Conservation (phyloP, 2,329 filamentous ascomycete species). For the Onygena corvina region DNA sequence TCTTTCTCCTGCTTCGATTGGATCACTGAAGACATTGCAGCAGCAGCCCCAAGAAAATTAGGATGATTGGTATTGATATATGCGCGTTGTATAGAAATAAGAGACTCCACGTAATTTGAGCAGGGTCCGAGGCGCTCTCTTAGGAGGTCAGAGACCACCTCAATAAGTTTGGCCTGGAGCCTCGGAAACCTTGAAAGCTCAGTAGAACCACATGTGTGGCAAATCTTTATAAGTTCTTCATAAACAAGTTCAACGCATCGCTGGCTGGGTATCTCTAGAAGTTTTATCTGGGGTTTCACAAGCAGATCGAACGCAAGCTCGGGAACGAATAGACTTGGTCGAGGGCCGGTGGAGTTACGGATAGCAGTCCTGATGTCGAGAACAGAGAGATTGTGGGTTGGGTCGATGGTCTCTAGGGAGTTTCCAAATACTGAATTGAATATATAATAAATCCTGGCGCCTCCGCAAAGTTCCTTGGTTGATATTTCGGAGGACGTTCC, state of each 20-base stretch:
- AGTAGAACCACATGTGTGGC: conserved; percentile 92
- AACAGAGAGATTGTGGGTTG: conserved; percentile 85
- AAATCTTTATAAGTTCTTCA: conserved; percentile 98
- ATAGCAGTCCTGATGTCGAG: conserved; percentile 95
- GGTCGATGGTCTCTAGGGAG: conserved; percentile 89
- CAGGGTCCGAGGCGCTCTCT: conserved; percentile 83
- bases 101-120: conserved; percentile 83
- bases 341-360: conserved; percentile 89
- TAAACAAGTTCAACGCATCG: conserved; percentile 96
- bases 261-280: conserved; percentile 87
- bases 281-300: conserved; percentile 96
- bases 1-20: conserved; percentile 90
- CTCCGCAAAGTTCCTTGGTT: conserved; percentile 91
- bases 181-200: conserved; percentile 86
- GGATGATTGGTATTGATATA: conserved; percentile 99
- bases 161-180: conserved; percentile 90
- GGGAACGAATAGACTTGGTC: conserved; percentile 90
- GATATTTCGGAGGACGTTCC: conserved; percentile 98
- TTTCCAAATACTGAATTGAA: conserved; percentile 98
- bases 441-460: conserved; percentile 94
- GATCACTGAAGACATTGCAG: conserved; percentile 95
- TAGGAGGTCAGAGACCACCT: conserved; percentile 91
- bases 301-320: conserved; percentile 95
- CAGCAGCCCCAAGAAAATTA: conserved; percentile 92
- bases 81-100: conserved; percentile 92